These are phyloP conservation scores for Clavispora phyllophila DNA, from an alignment of 805 yeast genomes.

Conservation along the genomic window DNA sequence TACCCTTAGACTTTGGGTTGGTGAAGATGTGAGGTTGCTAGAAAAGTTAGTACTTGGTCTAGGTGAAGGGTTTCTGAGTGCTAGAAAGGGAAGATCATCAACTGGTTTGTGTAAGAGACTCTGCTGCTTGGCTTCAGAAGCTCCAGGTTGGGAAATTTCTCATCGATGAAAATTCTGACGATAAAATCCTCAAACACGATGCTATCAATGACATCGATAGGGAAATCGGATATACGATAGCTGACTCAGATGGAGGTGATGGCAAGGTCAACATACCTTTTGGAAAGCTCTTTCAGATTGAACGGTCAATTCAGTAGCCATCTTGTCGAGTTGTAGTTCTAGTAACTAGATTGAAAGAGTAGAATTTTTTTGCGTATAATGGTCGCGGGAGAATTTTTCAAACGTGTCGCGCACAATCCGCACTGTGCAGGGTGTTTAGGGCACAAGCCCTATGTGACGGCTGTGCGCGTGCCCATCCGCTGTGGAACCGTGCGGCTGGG, in stretches of 20 bases:
- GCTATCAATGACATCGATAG: background rate
- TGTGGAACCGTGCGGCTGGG: too few species aligned
- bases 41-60: conserved; percentile 33
- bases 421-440: conserved; percentile 7
- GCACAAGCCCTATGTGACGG: conserved; percentile 13
- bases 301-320: conserved; percentile 99
- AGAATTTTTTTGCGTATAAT: conserved; percentile 10
- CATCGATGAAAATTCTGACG: background rate
- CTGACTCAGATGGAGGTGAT: background rate
- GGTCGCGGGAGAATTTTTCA: conserved; percentile 18
- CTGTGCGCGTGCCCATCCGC: background rate
- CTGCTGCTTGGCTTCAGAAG: too few species aligned
- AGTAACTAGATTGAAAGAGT: conserved; percentile 8
- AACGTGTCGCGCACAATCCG: conserved; percentile 11
- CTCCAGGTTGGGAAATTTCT: too few species aligned
- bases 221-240: background rate
- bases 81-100: too few species aligned
- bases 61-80: background rate
- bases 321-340: conserved; percentile 39
- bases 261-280: conserved; percentile 63
- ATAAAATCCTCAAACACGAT: background rate
- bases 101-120: too few species aligned
- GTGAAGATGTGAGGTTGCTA: conserved; percentile 99
- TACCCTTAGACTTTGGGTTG: conserved; percentile 99
- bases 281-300: conserved; percentile 99